These are phyloP conservation scores for Populus simonii DNA, from an alignment of 345 rosid species.

Conservation along the genomic window DNA sequence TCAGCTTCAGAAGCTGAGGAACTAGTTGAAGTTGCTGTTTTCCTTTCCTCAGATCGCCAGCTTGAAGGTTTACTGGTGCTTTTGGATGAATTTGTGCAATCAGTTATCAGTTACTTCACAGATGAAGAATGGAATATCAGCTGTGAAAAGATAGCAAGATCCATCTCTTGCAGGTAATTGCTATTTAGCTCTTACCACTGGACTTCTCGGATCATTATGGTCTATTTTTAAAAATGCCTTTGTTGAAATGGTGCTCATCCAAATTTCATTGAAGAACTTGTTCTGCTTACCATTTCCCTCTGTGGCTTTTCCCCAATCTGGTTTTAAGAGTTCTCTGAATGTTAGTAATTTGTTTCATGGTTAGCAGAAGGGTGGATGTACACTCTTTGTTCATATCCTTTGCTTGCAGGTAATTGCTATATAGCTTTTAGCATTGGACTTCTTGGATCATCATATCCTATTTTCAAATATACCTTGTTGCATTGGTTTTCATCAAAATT, in stretches of 20 bases:
- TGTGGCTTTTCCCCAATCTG: not conserved
- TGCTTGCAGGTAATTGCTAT: too few relatives aligned
- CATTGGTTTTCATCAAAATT: not conserved
- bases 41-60: slow-evolving; percentile 55
- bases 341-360: not conserved
- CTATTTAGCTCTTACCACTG: too few relatives aligned
- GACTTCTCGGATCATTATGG: not conserved
- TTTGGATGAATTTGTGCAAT: slow-evolving; percentile 46
- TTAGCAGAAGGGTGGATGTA: not conserved
- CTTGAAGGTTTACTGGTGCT: slow-evolving; percentile 60
- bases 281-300: not conserved
- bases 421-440: too few relatives aligned
- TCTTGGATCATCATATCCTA: not conserved
- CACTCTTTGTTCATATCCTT: too few relatives aligned
- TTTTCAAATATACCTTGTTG: not conserved
- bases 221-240: not conserved
- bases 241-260: not conserved
- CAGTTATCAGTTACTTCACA: slow-evolving; percentile 52
- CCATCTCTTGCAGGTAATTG: slow-evolving; percentile 65
- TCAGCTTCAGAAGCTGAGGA: slow-evolving; percentile 56
- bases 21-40: slow-evolving; percentile 45
- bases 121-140: slow-evolving; percentile 75
- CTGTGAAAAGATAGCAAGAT: slow-evolving; percentile 55
- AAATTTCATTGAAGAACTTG: not conserved
- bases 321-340: not conserved